Evolutionary conservation across 2,329 filamentous ascomycete species (phyloP), one percentile per base, ranked within the genome.

Genomic region (Onygenales sp.): DNA sequence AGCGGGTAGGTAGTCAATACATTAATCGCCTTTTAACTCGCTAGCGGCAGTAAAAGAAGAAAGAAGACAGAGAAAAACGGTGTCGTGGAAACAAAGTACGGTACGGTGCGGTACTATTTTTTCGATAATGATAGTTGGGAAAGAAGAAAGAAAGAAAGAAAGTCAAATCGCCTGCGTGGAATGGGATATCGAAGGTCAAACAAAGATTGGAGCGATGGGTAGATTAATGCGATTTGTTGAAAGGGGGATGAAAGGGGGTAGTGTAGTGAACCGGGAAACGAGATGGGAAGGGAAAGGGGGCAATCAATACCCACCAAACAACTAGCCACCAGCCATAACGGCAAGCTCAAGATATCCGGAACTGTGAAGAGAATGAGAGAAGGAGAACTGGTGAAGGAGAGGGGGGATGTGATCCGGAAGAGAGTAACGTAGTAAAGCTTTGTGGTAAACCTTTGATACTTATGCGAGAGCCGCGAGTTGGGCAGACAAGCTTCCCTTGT

Each of bases 401-500:
- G 10, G 3, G 17, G 42, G 9, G 1, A 44, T 44, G 42, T 44
- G 21, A 14, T 4, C 6, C 3, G 1, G 37, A 27, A 3, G 21
- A 27, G 21, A 27, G 21, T 5, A 4, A 27, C 4, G 21, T 27
- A 27, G 21, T 27, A 27, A 27, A 27, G 21, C 21, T 27, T 27
- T 3, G 21, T 27, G 21, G 21, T 27, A 27, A 27, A 27, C 21
- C 21, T 27, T 27, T 27, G 21, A n/a, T 21, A 31, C 36, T 49
- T 49, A 59, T 36, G 45, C 52, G 36, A 59, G 40, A 10, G 56
- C 53, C 27, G 77, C 73, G 63, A 85, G 66, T 56, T 79, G 72
- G 21, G 81, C 81, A 46, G 86, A 82, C 63, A 98, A 85, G 47
- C 83, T 81, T 42, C 78, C 77, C 76, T 96, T 96, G 74, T 96